These are phyloP conservation scores for Plectranthus barbatus DNA, from an alignment of 257 asterid genomes.

Conservation along the genomic window DNA sequence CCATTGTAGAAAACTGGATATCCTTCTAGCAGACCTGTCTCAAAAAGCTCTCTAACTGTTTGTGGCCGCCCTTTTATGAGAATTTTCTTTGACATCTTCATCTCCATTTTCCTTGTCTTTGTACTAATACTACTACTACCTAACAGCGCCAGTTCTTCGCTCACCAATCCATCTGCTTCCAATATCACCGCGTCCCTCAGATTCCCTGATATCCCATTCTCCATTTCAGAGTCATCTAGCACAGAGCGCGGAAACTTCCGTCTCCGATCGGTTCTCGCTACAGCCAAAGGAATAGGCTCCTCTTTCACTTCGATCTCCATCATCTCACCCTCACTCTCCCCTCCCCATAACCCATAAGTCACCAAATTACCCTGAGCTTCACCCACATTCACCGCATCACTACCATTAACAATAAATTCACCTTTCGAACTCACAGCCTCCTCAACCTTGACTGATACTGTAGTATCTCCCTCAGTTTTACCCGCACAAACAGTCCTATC, in stretches of 20 bases:
- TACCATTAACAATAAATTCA: conserved; percentile 12
- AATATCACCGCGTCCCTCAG: conserved; percentile 38
- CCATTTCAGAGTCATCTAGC: conserved; percentile 28
- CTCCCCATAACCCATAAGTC: conserved; percentile 8
- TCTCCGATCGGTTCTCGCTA: conserved; percentile 11
- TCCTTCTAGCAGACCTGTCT: conserved; percentile 90
- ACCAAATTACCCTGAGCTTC: conserved; percentile 21
- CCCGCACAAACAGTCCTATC: conserved; percentile 22
- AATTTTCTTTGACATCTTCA: conserved; percentile 64
- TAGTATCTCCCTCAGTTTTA: conserved; percentile 17
- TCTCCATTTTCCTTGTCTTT: conserved; percentile 44
- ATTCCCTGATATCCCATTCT: conserved; percentile 27
- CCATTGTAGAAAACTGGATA: conserved; percentile 97
- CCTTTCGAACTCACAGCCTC: conserved; percentile 18
- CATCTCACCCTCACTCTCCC: conserved; percentile 34
- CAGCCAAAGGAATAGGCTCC: conserved; percentile 23
- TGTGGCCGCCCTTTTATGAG: conserved; percentile 54
- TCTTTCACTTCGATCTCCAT: conserved; percentile 56
- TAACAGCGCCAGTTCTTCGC: conserved; percentile 18
- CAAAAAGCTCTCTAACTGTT: conserved; percentile 86
- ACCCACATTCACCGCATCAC: conserved; percentile 17
- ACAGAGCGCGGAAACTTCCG: conserved; percentile 59
- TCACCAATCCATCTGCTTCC: conserved; percentile 38
- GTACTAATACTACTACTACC: no score
- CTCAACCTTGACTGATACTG: conserved; percentile 14